A percentile compares a stretch with the other conserved stretches of the same genome.
Evolutionary conservation across 495 filamentous ascomycete genomes (phyloP).

Genomic region (Neurospora africana): DNA sequence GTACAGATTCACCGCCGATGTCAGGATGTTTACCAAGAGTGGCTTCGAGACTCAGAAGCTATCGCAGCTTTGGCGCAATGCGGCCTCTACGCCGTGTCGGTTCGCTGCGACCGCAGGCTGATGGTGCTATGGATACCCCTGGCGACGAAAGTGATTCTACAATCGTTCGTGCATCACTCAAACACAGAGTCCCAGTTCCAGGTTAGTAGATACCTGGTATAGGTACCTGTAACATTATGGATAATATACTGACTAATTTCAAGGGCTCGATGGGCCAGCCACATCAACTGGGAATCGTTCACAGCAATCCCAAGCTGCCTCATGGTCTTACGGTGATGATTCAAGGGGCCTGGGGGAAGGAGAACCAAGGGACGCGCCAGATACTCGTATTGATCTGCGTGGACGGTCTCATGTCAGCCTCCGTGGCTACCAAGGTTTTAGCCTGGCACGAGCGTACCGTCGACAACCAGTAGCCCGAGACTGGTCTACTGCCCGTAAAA

Average conservation of each 20-base stretch:
- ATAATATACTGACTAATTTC: not conserved
- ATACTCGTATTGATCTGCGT: slow-evolving; percentile 23
- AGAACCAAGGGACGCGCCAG: not conserved
- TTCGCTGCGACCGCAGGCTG: slow-evolving; percentile 3
- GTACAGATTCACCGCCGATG: not conserved
- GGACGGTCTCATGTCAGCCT: slow-evolving; percentile 32
- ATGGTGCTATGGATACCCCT: slow-evolving; percentile 1
- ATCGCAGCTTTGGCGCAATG: slow-evolving; percentile 5
- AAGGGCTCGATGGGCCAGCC: not conserved
- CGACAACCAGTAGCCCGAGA: slow-evolving; percentile 50
- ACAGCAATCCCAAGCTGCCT: not conserved
- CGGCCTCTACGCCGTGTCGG: slow-evolving; percentile 4
- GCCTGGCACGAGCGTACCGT: slow-evolving; percentile 40
- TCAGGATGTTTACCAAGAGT: slow-evolving; percentile 6
- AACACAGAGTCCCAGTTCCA: not conserved
- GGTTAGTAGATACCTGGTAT: not conserved
- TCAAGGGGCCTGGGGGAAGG: not conserved
- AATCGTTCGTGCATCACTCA: not conserved
- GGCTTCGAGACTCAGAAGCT: slow-evolving; percentile 6
- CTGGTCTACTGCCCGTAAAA: slow-evolving; percentile 53
- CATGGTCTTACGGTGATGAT: not conserved
- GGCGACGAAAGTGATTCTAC: not conserved
- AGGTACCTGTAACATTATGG: not conserved
- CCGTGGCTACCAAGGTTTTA: slow-evolving; percentile 37
- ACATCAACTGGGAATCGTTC: not conserved